phyloP scores from a whole-genome alignment of 176 grass and related monocot genomes.

The Avena insularis region DNA sequence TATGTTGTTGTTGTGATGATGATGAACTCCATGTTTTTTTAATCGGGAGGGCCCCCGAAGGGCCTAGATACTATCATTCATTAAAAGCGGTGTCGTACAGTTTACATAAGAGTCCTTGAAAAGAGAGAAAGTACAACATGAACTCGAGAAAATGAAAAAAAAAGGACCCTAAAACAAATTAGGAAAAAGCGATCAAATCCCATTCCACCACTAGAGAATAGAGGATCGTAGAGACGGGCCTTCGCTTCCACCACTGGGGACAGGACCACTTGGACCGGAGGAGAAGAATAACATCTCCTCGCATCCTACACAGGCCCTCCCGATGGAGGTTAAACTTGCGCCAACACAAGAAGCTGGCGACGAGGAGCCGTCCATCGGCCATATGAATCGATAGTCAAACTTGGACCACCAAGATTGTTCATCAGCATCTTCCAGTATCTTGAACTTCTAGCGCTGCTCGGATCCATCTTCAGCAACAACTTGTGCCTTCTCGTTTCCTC shows the following conservation, averaged over 20 bases:
- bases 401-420: not conserved
- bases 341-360: not conserved
- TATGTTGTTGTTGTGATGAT: too few relatives aligned
- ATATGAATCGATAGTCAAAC: not conserved
- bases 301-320: not conserved
- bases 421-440: not conserved
- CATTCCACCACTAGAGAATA: not conserved
- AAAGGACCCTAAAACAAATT: not conserved
- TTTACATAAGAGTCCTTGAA: not conserved
- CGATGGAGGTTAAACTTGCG: not conserved
- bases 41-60: too few relatives aligned
- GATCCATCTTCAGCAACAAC: not conserved
- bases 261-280: not conserved
- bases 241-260: not conserved
- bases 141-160: not conserved
- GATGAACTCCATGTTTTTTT: too few relatives aligned
- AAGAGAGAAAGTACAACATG: not conserved
- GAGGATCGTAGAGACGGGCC: not conserved
- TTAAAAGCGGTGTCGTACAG: not conserved
- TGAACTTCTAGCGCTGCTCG: rapidly evolving
- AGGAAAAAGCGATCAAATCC: not conserved
- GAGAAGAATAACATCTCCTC: not conserved
- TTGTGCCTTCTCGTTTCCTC: not conserved
- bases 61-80: too few relatives aligned
- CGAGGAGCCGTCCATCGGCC: not conserved